These are phyloP conservation scores for Lodderomyces parapsilosis DNA, from an alignment of 1,139 yeast species.

Conservation along the genomic window DNA sequence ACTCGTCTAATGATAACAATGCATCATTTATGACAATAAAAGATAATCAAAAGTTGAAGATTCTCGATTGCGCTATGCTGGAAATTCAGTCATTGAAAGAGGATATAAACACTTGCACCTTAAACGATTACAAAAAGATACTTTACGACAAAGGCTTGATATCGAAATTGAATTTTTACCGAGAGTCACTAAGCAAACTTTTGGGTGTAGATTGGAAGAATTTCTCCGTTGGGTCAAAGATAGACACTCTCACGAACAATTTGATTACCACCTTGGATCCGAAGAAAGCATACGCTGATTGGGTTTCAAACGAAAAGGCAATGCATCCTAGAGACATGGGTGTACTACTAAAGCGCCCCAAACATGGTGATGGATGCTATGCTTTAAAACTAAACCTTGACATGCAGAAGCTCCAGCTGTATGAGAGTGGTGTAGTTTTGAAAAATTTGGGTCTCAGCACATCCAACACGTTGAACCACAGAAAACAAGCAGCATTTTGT, in stretches of 20 bases:
- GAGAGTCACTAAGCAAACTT: constrained; percentile 19
- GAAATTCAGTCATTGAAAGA: constrained; percentile 25
- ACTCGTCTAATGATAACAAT: neutral
- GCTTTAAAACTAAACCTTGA: constrained; percentile 52
- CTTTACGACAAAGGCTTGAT: constrained; percentile 22
- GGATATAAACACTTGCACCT: constrained; percentile 1
- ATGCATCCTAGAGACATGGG: constrained; percentile 9
- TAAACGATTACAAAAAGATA: constrained; percentile 11
- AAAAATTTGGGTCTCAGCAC: constrained; percentile 55
- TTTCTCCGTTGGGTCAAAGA: constrained; percentile 69
- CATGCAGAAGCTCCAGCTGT: constrained; percentile 38
- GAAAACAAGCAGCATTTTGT: constrained; percentile 47
- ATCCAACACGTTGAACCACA: constrained; percentile 46
- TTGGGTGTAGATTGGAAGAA: constrained; percentile 76
- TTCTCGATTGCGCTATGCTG: constrained; percentile 28
- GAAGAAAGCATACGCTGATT: constrained; percentile 38
- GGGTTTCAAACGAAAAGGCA: constrained; percentile 35
- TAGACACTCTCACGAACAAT: constrained; percentile 49
- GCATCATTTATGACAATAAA: constrained; percentile 20
- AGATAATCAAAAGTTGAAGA: constrained; percentile 36
- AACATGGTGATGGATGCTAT: constrained; percentile 9
- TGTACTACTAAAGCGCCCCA: neutral
- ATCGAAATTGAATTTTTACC: constrained; percentile 23
- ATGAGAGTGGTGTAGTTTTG: constrained; percentile 56
- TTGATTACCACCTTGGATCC: constrained; percentile 49